phyloP scores from a whole-genome alignment of 1,284 basidiomycete species.

The Pseudozyma thailandica region DNA sequence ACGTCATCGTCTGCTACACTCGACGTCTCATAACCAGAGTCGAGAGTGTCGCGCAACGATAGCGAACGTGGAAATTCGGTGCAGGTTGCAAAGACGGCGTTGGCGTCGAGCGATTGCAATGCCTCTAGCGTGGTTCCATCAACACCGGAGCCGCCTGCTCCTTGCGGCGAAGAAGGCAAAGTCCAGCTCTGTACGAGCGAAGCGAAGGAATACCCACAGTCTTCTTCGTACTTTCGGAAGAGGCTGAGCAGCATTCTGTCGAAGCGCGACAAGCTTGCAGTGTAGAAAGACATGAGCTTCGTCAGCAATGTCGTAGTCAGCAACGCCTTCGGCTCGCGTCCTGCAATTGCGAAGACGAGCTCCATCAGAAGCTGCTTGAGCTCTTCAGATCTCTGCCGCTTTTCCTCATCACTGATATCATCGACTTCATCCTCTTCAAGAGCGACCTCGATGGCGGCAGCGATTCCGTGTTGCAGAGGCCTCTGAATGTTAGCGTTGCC shows the following conservation, averaged over 20 bases:
- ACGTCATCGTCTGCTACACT: not conserved
- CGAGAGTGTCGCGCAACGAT: conserved; percentile 14
- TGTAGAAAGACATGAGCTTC: conserved; percentile 79
- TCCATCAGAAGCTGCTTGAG: conserved; percentile 69
- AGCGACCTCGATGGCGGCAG: not conserved
- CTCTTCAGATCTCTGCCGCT: conserved; percentile 3
- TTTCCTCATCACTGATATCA: conserved; percentile 2
- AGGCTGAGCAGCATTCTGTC: conserved; percentile 79
- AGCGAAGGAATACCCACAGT: conserved; percentile 75
- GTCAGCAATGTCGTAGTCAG: conserved; percentile 84
- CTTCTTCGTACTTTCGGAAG: conserved; percentile 80
- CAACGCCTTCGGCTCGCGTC: conserved; percentile 79
- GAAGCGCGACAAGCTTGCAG: conserved; percentile 75
- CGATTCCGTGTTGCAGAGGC: conserved; percentile 41
- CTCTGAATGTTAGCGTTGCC: conserved; percentile 43
- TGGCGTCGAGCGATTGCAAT: conserved; percentile 78
- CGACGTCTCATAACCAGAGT: conserved; percentile 17
- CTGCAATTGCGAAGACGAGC: conserved; percentile 77
- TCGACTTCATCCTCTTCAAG: conserved; percentile 64
- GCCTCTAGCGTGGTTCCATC: conserved; percentile 72
- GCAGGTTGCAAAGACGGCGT: conserved; percentile 78
- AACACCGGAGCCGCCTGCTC: not conserved
- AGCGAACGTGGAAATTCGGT: conserved; percentile 75
- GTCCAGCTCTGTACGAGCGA: conserved; percentile 39
- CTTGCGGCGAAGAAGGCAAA: conserved; percentile 14